Evolutionary conservation across 768 basidiomycete species (phyloP).

Genomic region (Cyclocybe aegerita): DNA sequence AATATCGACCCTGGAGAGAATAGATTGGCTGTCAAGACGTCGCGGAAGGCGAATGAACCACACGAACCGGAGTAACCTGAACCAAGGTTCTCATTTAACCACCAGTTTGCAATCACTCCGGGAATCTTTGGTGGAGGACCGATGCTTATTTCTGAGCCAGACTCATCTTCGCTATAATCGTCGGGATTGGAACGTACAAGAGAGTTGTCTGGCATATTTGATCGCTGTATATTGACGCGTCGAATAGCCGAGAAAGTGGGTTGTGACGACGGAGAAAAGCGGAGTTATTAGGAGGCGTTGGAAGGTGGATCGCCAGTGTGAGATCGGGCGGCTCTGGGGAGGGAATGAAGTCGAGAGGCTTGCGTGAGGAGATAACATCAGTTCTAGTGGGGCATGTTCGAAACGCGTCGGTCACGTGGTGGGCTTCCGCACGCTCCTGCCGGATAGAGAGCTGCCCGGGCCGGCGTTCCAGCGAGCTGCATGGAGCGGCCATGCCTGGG

Average conservation of each 20-base stretch:
- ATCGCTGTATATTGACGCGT: constrained; percentile 5
- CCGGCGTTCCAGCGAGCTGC: no score
- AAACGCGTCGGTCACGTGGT: constrained; percentile 34
- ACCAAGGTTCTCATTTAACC: constrained; percentile 57
- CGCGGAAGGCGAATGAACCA: background rate
- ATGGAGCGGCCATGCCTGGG: no score
- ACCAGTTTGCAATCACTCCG: constrained; percentile 57
- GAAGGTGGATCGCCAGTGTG: background rate
- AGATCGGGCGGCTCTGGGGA: no score
- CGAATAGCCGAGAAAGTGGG: constrained; percentile 1
- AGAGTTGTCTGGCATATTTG: constrained; percentile 3
- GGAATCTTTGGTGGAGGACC: constrained; percentile 28
- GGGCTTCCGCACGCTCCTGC: constrained; percentile 4
- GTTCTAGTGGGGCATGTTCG: constrained; percentile 12
- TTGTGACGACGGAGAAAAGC: background rate
- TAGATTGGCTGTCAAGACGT: background rate
- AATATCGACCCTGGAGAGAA: constrained; percentile 62
- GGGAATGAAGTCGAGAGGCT: background rate
- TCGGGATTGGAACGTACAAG: constrained; percentile 7
- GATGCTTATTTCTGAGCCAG: constrained; percentile 11
- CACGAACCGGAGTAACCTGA: constrained; percentile 71
- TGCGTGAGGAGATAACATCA: background rate
- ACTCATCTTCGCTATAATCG: constrained; percentile 12
- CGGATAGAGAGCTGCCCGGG: no score
- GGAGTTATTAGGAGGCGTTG: background rate